Conservation (phyloP, 345 rosid species). For the Arabis alpina region DNA sequence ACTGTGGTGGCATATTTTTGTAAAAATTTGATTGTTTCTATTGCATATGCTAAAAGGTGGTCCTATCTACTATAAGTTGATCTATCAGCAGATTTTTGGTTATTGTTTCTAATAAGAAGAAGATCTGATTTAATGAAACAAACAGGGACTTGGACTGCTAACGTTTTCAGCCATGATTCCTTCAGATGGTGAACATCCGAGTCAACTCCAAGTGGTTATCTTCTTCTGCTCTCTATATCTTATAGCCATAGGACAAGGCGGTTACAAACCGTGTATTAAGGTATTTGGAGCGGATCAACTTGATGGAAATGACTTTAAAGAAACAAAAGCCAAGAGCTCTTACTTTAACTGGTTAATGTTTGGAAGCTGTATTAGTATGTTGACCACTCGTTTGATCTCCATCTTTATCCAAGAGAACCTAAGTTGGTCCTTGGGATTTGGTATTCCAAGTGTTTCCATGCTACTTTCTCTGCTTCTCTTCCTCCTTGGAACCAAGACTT, state of each 20-base stretch:
- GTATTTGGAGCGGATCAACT: slow-evolving; percentile 87
- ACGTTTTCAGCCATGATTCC: slow-evolving; percentile 42
- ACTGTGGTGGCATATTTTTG: neutral
- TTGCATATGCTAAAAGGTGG: too few species aligned
- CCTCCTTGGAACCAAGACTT: slow-evolving; percentile 33
- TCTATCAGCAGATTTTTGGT: neutral
- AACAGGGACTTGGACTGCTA: slow-evolving; percentile 48
- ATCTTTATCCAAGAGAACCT: slow-evolving; percentile 70
- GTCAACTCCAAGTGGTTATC: slow-evolving; percentile 29
- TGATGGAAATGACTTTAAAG: slow-evolving; percentile 53
- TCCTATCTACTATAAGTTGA: too few species aligned
- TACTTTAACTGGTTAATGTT: slow-evolving; percentile 86
- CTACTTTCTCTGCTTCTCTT: slow-evolving; percentile 31
- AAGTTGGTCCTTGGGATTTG: slow-evolving; percentile 77
- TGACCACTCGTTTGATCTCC: slow-evolving; percentile 47
- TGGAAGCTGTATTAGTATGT: slow-evolving; percentile 49
- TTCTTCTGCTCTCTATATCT: slow-evolving; percentile 46
- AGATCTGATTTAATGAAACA: slow-evolving; percentile 5
- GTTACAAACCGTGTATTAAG: slow-evolving; percentile 78
- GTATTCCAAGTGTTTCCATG: slow-evolving; percentile 40
- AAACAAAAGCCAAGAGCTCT: slow-evolving; percentile 57
- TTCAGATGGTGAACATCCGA: neutral
- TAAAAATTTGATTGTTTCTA: too few species aligned
- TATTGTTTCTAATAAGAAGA: too few species aligned
- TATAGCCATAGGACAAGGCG: slow-evolving; percentile 50